Conservation (phyloP, 2,329 filamentous ascomycete species). For the Ceratocystis alfenasii region DNA sequence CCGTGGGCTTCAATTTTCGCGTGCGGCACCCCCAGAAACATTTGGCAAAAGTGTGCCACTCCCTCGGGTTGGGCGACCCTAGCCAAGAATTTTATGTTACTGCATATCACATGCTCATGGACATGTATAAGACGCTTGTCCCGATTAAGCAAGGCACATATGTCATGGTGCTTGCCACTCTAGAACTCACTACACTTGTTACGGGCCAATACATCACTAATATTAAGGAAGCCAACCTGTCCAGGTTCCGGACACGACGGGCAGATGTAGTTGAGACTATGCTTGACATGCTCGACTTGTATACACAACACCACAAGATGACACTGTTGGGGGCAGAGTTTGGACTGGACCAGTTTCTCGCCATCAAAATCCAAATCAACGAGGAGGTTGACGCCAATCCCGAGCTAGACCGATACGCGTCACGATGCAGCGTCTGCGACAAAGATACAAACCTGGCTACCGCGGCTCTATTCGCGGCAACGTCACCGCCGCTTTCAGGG, state of each 20-base stretch:
- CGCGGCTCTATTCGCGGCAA: not conserved
- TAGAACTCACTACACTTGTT: constrained; percentile 68
- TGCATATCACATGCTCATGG: constrained; percentile 72
- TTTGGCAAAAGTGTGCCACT: constrained; percentile 64
- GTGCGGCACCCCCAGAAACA: constrained; percentile 77
- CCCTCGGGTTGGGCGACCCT: constrained; percentile 35
- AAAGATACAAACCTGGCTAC: constrained; percentile 26
- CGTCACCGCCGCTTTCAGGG: not conserved
- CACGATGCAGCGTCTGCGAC: constrained; percentile 44
- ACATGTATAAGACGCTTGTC: constrained; percentile 86
- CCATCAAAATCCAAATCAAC: constrained; percentile 77
- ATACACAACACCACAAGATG: constrained; percentile 66
- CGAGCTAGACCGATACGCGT: constrained; percentile 51
- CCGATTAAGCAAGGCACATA: constrained; percentile 80
- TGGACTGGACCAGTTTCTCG: constrained; percentile 67
- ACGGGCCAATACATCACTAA: constrained; percentile 42
- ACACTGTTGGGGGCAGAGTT: constrained; percentile 64
- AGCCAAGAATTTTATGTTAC: constrained; percentile 49
- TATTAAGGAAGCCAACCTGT: constrained; percentile 39
- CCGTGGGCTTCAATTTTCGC: constrained; percentile 85
- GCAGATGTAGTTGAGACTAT: constrained; percentile 59
- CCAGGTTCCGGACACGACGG: constrained; percentile 37
- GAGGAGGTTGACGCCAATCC: constrained; percentile 56
- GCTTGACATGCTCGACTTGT: constrained; percentile 82
- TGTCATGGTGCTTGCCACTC: constrained; percentile 69